These are phyloP conservation scores for Corchorus capsularis DNA, from an alignment of 345 rosid species.

Conservation along the genomic window DNA sequence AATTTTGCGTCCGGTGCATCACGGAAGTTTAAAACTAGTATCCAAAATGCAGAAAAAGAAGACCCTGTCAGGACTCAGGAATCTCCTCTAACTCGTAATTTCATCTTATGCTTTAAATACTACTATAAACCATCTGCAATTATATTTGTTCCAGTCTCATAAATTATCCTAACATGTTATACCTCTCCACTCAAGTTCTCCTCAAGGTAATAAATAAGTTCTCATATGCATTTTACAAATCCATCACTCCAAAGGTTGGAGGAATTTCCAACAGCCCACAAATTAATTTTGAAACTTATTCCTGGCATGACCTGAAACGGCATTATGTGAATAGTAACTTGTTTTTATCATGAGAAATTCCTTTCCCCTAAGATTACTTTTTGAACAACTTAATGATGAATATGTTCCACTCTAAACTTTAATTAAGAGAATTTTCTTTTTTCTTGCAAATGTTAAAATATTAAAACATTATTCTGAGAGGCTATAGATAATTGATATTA, in stretches of 20 bases:
- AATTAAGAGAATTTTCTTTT: background rate
- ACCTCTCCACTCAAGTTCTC: no score
- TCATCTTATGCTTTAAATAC: background rate
- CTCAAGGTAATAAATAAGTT: no score
- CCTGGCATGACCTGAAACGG: no score
- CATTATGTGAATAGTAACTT: no score
- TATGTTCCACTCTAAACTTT: no score
- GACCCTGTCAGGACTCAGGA: background rate
- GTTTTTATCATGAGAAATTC: background rate
- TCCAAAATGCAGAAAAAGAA: background rate
- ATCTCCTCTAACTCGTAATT: background rate
- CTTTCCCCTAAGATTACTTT: background rate
- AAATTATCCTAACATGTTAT: no score
- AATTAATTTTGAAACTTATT: no score
- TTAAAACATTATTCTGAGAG: background rate
- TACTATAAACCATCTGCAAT: no score
- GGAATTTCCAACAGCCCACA: no score
- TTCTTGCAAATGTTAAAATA: background rate
- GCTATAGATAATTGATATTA: background rate
- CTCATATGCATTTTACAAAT: no score
- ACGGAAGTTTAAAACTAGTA: background rate
- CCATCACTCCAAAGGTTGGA: no score
- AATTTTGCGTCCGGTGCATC: slow-evolving; percentile 3
- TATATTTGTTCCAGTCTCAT: no score
- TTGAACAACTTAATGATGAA: background rate